These are phyloP conservation scores for Paramecium octaurelia DNA, from an alignment of 73 alveolate genomes.

Conservation along the genomic window DNA sequence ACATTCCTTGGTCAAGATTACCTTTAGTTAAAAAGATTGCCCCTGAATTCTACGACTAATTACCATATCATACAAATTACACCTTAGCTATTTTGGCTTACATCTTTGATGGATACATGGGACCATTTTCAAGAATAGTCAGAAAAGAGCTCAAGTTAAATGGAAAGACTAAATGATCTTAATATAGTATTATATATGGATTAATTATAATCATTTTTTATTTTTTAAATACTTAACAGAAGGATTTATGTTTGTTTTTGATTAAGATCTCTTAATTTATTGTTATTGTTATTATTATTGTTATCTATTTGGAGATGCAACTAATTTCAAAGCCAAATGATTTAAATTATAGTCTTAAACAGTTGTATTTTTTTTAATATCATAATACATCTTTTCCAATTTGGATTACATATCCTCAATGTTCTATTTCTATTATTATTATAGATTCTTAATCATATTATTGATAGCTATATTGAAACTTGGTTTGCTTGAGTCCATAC, in stretches of 20 bases:
- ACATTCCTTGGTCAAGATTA: slow-evolving; percentile 66
- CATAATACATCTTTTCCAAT: not conserved
- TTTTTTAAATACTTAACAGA: slow-evolving; percentile 4
- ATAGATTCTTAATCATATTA: not conserved
- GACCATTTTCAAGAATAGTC: slow-evolving; percentile 57
- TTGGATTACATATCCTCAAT: not conserved
- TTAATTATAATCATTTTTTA: not conserved
- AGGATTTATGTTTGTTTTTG: not conserved
- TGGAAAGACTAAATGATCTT: not conserved
- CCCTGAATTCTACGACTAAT: slow-evolving; percentile 70
- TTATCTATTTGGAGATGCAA: not conserved
- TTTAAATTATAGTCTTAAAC: not conserved
- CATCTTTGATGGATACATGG: slow-evolving; percentile 61
- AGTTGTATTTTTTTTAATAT: not conserved
- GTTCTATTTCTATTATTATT: not conserved
- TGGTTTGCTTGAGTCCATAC: not conserved
- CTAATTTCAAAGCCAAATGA: slow-evolving; percentile 8
- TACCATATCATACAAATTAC: slow-evolving; percentile 66
- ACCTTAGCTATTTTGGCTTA: slow-evolving; percentile 55
- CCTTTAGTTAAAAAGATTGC: slow-evolving; percentile 71
- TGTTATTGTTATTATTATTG: not conserved
- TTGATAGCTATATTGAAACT: not conserved
- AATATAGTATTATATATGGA: not conserved
- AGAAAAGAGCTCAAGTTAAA: not conserved
- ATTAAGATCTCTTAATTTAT: not conserved